These are phyloP conservation scores for Crataegus laevigata DNA, from an alignment of 306 rosid genomes.

Conservation along the genomic window DNA sequence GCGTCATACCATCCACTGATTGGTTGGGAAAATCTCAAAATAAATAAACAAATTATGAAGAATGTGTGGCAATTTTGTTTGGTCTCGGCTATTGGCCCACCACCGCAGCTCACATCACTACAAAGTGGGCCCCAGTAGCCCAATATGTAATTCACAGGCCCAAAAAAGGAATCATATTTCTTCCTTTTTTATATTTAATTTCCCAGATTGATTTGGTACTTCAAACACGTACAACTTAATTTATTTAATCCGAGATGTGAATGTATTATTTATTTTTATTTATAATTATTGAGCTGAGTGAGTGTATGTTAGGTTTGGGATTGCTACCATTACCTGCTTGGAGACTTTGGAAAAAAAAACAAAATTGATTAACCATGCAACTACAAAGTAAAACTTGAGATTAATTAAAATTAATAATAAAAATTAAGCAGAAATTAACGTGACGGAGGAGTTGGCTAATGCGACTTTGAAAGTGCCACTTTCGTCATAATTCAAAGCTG, in stretches of 20 bases:
- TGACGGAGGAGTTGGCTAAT: neutral
- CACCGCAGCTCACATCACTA: neutral
- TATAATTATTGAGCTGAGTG: neutral
- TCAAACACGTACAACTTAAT: no score
- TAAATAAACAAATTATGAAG: neutral
- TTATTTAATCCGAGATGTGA: neutral
- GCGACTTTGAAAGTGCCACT: neutral
- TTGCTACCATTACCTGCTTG: neutral
- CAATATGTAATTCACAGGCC: neutral
- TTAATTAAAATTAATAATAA: no score
- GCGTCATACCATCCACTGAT: neutral
- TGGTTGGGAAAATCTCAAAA: neutral
- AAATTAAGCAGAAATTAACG: no score
- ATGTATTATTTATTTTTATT: neutral
- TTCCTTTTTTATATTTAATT: neutral
- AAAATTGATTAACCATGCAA: neutral
- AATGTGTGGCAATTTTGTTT: neutral
- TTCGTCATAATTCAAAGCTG: neutral
- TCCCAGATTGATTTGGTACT: no score
- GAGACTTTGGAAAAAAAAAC: neutral
- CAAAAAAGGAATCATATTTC: neutral
- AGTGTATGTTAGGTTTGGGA: neutral
- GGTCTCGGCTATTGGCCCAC: neutral
- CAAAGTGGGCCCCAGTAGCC: constrained; percentile 1
- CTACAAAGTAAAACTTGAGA: neutral